Evolutionary conservation across 179 eudicot genomes (phyloP).

Genomic region (Dionaea muscipula): DNA sequence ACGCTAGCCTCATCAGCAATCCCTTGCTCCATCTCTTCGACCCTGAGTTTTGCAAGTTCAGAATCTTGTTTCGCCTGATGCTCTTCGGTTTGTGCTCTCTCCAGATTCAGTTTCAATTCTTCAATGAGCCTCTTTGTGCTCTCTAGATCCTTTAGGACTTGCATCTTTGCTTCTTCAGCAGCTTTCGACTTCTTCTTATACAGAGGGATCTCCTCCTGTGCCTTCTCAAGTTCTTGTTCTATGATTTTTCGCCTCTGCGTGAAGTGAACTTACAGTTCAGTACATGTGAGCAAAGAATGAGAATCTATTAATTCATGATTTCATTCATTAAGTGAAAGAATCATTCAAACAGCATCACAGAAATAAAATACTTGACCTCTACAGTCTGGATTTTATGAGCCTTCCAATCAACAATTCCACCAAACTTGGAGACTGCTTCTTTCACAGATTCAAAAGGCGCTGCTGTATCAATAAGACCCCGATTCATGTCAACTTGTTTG

Average conservation of each 20-base stretch:
- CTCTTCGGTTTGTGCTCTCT: conserved; percentile 79
- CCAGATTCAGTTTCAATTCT: conserved; percentile 71
- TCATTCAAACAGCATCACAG: background rate
- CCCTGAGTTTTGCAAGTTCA: conserved; percentile 65
- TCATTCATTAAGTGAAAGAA: background rate
- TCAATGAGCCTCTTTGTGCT: conserved; percentile 73
- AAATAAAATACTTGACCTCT: conserved; percentile 32
- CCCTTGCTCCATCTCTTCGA: conserved; percentile 81
- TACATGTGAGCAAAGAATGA: background rate
- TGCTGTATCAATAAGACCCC: conserved; percentile 58
- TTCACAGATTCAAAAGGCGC: conserved; percentile 87
- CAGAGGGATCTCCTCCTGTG: conserved; percentile 63
- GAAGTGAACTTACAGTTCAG: background rate
- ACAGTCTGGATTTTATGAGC: conserved; percentile 63
- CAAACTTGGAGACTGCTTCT: conserved; percentile 87
- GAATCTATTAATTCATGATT: background rate
- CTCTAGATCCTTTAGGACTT: conserved; percentile 60
- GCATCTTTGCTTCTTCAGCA: conserved; percentile 61
- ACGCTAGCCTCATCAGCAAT: conserved; percentile 67
- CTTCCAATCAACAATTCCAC: conserved; percentile 97
- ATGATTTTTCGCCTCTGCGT: conserved; percentile 68
- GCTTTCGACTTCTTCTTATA: conserved; percentile 52
- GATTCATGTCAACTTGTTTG: conserved; percentile 18
- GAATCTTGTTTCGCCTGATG: conserved; percentile 82
- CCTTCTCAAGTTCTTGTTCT: conserved; percentile 64